Percentiles rank a stretch among this genome's conserved stretches.
Conservation (phyloP, 1,284 basidiomycete species). For the Ustilago crameri region DNA sequence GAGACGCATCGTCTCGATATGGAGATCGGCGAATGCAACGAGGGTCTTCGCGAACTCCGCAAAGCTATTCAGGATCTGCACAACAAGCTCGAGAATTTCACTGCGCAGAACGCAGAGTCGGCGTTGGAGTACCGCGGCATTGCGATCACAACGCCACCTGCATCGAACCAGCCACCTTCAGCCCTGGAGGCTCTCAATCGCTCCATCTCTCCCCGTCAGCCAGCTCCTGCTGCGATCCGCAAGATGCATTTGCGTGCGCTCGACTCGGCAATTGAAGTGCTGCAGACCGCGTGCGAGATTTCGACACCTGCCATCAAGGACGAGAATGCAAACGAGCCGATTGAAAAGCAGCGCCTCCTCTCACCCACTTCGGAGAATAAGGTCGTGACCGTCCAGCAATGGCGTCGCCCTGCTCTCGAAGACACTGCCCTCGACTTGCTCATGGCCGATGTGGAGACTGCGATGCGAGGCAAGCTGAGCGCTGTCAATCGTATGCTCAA, state of each 20-base stretch:
- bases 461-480: conserved; percentile 92
- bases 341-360: conserved; percentile 89
- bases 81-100: conserved; percentile 48
- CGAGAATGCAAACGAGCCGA: conserved; percentile 78
- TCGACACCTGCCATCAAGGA: conserved; percentile 89
- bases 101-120: conserved; percentile 18
- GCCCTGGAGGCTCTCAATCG: conserved; percentile 62
- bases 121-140: conserved; percentile 84
- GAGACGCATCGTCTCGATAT: conserved; percentile 96
- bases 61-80: conserved; percentile 73
- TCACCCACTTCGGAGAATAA: conserved; percentile 71
- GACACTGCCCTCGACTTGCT: conserved; percentile 85
- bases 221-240: conserved; percentile 50
- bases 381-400: conserved; percentile 56
- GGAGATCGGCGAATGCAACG: conserved; percentile 92
- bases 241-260: conserved; percentile 75
- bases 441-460: conserved; percentile 83
- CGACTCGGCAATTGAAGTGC: conserved; percentile 84
- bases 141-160: conserved; percentile 71
- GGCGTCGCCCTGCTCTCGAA: conserved; percentile 67
- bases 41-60: conserved; percentile 85
- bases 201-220: conserved; percentile 53
- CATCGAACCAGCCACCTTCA: conserved; percentile 66
- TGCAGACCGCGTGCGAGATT: conserved; percentile 82
- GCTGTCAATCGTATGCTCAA: conserved; percentile 96